Evolutionary conservation across 2,329 filamentous ascomycete genomes (phyloP).

Genomic region (Aaosphaeria arxii): DNA sequence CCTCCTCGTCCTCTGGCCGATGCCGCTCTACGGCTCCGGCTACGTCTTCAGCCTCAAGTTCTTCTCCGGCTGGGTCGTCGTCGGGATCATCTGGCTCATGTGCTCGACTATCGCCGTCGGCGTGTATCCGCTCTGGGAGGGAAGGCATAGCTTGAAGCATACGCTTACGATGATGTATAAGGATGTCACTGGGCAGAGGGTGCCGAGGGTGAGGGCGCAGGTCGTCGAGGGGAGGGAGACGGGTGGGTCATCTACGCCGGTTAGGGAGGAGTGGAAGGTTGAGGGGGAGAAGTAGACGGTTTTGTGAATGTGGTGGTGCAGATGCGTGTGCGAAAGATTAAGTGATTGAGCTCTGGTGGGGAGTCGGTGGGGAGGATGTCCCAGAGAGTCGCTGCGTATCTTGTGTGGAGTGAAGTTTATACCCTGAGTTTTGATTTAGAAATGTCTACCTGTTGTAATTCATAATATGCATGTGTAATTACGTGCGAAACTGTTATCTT

Average conservation of each 20-base stretch:
- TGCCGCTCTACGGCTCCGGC: conserved; percentile 79
- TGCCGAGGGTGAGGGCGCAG: not conserved
- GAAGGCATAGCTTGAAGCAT: conserved; percentile 17
- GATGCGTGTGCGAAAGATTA: no score
- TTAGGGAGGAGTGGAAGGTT: not conserved
- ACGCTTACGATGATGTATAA: conserved; percentile 25
- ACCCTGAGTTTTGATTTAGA: no score
- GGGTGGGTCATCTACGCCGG: not conserved
- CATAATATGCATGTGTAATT: no score
- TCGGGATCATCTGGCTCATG: conserved; percentile 72
- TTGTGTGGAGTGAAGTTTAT: no score
- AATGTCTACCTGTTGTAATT: no score
- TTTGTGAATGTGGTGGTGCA: no score
- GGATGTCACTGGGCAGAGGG: conserved; percentile 21
- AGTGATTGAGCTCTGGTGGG: no score
- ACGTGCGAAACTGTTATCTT: no score
- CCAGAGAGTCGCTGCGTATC: no score
- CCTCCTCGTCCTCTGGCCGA: conserved; percentile 81
- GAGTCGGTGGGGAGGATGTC: no score
- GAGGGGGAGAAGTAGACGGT: not conserved
- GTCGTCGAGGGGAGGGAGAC: not conserved
- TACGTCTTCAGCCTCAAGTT: conserved; percentile 81
- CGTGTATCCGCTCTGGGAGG: conserved; percentile 78
- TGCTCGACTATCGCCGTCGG: conserved; percentile 70
- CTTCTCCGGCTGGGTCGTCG: conserved; percentile 75